Percentiles rank a stretch among this genome's conserved stretches.
These are phyloP conservation scores for Wickerhamiella hasegawae DNA, from an alignment of 805 yeast species.

Conservation along the genomic window DNA sequence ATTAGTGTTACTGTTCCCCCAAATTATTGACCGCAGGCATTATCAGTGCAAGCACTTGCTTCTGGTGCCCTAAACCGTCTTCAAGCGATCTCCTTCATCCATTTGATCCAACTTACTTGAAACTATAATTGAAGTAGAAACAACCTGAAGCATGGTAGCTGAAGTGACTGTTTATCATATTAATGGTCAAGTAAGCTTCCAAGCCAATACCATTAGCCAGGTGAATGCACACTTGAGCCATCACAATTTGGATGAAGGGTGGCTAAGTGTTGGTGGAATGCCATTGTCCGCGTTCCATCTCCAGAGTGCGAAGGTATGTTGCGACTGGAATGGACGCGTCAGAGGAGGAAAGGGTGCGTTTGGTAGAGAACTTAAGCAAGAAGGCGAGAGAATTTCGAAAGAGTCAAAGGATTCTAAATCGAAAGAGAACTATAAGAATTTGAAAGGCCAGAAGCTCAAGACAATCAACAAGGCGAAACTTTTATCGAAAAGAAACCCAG, in stretches of 20 bases:
- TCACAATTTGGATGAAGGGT: neutral
- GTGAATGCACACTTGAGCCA: too few species aligned
- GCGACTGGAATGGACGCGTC: constrained; percentile 12
- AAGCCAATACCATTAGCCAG: too few species aligned
- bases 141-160: neutral
- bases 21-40: too few species aligned
- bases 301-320: constrained; percentile 2
- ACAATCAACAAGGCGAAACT: constrained; percentile 24
- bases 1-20: too few species aligned
- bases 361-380: constrained; percentile 28
- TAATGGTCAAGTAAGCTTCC: too few species aligned
- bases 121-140: neutral
- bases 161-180: too few species aligned
- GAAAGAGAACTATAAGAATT: constrained; percentile 25
- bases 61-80: too few species aligned
- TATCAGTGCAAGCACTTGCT: too few species aligned
- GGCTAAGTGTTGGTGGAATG: neutral
- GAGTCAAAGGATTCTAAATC: too few species aligned
- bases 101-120: neutral
- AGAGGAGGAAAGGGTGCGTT: constrained; percentile 42
- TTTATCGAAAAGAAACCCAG: constrained; percentile 19
- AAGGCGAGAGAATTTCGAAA: constrained; percentile 26
- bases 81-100: neutral
- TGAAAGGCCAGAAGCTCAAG: constrained; percentile 28
- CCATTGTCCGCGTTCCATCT: neutral